Base-by-base conservation (phyloP, 2,329 filamentous ascomycete species). In the Didymella glomerata region DNA sequence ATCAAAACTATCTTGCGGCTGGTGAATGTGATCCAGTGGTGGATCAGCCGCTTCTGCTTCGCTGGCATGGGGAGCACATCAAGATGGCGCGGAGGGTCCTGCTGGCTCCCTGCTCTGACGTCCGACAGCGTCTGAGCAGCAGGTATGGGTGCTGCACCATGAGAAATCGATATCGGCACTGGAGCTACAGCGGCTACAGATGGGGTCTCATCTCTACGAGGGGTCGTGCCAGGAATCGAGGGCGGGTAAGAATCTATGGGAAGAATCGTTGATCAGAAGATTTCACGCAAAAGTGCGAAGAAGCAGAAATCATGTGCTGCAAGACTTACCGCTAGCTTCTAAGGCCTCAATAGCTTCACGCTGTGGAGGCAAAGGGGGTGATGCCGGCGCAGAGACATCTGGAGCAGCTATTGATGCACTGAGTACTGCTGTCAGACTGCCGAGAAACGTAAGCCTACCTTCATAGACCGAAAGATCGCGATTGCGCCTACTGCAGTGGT, bases 21-120 rank as follows among this genome's bases (percentile, higher is more conserved):
- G 3, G 57, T 60, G 24, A 63, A 63, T 13, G 60, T 60, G 25
- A 63, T 48, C 57, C 56, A 63, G 46, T 63, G 60, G 32, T 60
- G 57, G 9, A 63, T 63, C 1, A 63, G 57, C 8, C 53, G 48
- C 44, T 57, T 63, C 36, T 63, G 60, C 36, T 54, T 60, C 1
- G 52, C 48, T 4, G 60, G 60, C 44, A 57, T 50, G 3, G 42
- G 18, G 0, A 63, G 20, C 24, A 42, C 48, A 25, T 63, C 60
- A 5, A 63, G 45, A 30, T 63, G 60, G 22, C 60, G 57, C 7
- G 42, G 32, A 6, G 22, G 18, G n/a, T 27, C 22, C 11, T 22
- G 27, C n/a, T 13, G 32, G 8, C 9, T 25, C 13, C 34, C 46
- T 9, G 5, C 24, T 10, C 36, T 18, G n/a, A 53, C 9, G 13